Base-by-base conservation (phyloP, 2,329 filamentous ascomycete species). In the Trichoderma citrinoviride region DNA sequence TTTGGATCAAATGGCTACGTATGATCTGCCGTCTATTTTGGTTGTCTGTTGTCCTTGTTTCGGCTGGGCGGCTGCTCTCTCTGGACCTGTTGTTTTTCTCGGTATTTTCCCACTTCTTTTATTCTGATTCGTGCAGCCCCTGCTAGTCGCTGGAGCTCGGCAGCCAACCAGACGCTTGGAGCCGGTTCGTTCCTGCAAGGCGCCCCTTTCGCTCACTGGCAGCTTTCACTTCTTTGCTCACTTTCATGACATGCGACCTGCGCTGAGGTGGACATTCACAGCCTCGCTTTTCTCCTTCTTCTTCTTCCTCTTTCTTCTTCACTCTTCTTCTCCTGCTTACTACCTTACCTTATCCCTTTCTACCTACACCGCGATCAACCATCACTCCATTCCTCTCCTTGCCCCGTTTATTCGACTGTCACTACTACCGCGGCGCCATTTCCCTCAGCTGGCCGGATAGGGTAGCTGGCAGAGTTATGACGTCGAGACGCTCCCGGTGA, bases 181-280 rank as follows among this genome's bases (percentile, higher is more conserved):
- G 61, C 61, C 49, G 44, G 29, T 23, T 56, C 57, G 37, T 61
- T 56, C 61, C 61, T 63, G 29, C 61, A 56, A 47, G 29, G 61
- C 52, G 40, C 50, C 61, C 52, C 52, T 56, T 64, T 64, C 52
- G 19, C 33, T 37, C 33, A 37, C 33, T 37, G 33, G 33, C 33
- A 37, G 12, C 47, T 33, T 33, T 33, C 25, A 37, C 55, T 25
- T 64, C 43, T 47, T 14, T 50, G 43, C 61, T 64, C 61, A 49
- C 61, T 29, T 40, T 49, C 8, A 47, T 56, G 52, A 40, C 52
- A 56, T 64, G 52, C 40, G 61, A 56, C 33, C 29, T 55, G 46
- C 33, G 53, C 60, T 37, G 21, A 54, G 19, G 19, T 27, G 33
- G 5, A n/a, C 3, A 12, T 23, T n/a, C 29, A 54, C 60, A 62